Conservation (phyloP, 176 grass and related monocot genomes). For the Carex cristatella region DNA sequence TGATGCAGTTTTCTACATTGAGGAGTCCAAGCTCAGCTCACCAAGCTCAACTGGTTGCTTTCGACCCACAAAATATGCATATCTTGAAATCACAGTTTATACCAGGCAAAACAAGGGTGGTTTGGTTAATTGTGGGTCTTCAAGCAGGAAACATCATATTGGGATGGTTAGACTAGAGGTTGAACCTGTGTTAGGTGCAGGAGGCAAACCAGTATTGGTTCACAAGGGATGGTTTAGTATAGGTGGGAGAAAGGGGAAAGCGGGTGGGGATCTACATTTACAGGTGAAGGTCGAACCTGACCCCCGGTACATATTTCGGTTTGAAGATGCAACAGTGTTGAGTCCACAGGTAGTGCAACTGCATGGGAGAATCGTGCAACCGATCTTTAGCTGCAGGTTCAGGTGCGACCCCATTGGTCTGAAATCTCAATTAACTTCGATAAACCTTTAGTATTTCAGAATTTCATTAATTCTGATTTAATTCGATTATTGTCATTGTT, state of each 20-base stretch:
- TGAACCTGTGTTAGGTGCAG: constrained; percentile 34
- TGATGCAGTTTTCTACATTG: constrained; percentile 68
- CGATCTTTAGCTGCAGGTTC: constrained; percentile 97
- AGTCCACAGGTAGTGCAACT: constrained; percentile 69
- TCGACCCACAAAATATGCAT: constrained; percentile 16
- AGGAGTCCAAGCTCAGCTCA: constrained; percentile 46
- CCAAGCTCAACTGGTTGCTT: constrained; percentile 43
- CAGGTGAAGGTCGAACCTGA: constrained; percentile 61
- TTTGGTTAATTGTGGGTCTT: constrained; percentile 25
- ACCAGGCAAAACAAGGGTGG: neutral
- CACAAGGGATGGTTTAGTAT: constrained; percentile 64
- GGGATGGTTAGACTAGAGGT: constrained; percentile 63
- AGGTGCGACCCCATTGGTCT: constrained; percentile 48
- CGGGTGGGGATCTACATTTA: constrained; percentile 45
- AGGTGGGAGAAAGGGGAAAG: constrained; percentile 35
- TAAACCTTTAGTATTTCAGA: neutral
- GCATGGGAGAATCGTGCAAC: constrained; percentile 45
- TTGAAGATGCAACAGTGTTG: constrained; percentile 52
- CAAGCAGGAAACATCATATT: constrained; percentile 38
- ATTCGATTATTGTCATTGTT: neutral
- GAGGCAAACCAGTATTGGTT: constrained; percentile 51
- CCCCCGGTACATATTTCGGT: constrained; percentile 72
- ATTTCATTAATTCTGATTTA: neutral
- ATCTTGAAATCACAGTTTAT: constrained; percentile 56
- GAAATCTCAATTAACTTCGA: neutral